These are phyloP conservation scores for Carex scoparia DNA, from an alignment of 176 grass and related monocot species.

Conservation along the genomic window DNA sequence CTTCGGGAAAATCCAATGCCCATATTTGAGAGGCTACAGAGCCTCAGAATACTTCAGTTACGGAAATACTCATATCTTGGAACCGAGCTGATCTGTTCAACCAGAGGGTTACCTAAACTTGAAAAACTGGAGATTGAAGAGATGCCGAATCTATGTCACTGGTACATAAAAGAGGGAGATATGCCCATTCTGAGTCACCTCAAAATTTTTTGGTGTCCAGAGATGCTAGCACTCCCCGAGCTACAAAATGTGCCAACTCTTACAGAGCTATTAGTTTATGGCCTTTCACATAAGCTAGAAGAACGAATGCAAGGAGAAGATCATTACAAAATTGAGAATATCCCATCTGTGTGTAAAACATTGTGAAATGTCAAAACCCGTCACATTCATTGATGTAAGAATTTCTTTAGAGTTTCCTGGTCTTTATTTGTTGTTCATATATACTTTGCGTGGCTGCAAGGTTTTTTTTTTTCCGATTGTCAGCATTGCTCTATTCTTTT, in stretches of 20 bases:
- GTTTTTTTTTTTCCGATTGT: no score
- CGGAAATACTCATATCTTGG: not conserved
- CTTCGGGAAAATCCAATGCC: not conserved
- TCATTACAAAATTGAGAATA: not conserved
- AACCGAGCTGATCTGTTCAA: not conserved
- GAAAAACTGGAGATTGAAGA: not conserved
- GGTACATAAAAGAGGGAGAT: not conserved
- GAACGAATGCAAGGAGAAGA: not conserved
- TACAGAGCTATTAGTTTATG: not conserved
- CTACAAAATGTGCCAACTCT: not conserved
- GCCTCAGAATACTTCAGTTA: not conserved
- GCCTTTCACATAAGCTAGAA: not conserved
- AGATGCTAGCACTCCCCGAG: not conserved
- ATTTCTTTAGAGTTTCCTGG: no score
- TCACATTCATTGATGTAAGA: no score
- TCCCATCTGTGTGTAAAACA: not conserved
- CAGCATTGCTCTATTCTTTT: no score
- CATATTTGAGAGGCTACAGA: not conserved
- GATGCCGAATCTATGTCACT: not conserved
- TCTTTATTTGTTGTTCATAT: no score
- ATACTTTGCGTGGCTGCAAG: no score
- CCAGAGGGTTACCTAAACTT: not conserved
- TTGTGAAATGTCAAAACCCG: not conserved
- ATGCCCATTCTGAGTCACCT: not conserved
- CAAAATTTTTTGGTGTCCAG: not conserved